Evolutionary conservation across 129 eudicot species (phyloP).

Genomic region (Flaveria robusta): DNA sequence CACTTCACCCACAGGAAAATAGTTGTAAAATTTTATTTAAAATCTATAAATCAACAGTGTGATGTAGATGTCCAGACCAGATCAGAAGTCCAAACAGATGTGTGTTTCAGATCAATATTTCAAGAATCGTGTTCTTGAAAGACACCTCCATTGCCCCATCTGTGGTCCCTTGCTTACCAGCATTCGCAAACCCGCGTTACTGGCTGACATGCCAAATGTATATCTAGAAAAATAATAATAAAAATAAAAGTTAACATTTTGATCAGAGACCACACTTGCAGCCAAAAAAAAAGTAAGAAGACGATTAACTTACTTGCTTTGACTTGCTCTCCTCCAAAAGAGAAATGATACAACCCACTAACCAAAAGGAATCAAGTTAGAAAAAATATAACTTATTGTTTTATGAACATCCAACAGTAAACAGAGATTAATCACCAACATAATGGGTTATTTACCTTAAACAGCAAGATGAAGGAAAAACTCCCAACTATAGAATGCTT

Average conservation of each 20-base stretch:
- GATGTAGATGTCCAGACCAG: conserved; percentile 32
- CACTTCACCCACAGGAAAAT: conserved; percentile 23
- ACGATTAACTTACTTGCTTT: conserved; percentile 64
- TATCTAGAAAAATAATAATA: conserved; percentile 42
- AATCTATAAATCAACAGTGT: conserved; percentile 27
- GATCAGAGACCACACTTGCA: conserved; percentile 12
- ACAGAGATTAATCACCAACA: background rate
- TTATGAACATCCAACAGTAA: background rate
- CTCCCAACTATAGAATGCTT: conserved; percentile 52
- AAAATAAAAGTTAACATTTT: background rate
- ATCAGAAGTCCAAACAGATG: conserved; percentile 1
- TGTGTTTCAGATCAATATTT: conserved; percentile 29
- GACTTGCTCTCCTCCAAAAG: conserved; percentile 66
- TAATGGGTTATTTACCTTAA: conserved; percentile 55
- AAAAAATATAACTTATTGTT: background rate
- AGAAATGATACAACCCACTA: conserved; percentile 78
- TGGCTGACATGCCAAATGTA: conserved; percentile 62
- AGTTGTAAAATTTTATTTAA: conserved; percentile 17
- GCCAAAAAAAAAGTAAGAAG: background rate
- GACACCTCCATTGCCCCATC: conserved; percentile 71
- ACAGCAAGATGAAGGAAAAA: conserved; percentile 55
- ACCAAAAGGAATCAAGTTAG: conserved; percentile 14
- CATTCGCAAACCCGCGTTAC: conserved; percentile 70
- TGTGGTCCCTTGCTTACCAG: conserved; percentile 69
- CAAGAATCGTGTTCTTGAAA: conserved; percentile 56